phyloP scores from a whole-genome alignment of 306 rosid species.

The Rosa multiflora region DNA sequence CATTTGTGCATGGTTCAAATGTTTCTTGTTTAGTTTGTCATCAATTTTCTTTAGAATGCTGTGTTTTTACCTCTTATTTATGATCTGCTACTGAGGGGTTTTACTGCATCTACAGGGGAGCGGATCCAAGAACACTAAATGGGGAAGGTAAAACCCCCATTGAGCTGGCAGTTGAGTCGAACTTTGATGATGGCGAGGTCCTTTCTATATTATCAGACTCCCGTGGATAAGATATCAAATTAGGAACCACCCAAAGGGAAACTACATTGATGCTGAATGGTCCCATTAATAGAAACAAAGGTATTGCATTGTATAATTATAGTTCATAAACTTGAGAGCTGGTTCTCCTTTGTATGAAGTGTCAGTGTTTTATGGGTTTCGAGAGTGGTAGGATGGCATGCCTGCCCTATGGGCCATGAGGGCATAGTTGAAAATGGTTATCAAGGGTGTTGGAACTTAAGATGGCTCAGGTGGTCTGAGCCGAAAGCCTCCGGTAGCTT shows the following conservation, averaged over 20 bases:
- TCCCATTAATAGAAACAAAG: constrained; percentile 30
- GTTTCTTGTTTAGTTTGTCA: constrained; percentile 1
- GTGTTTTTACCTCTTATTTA: not conserved
- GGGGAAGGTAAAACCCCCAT: constrained; percentile 84
- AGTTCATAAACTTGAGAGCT: constrained; percentile 50
- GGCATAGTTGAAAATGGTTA: constrained; percentile 41
- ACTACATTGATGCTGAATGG: constrained; percentile 35
- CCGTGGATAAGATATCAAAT: constrained; percentile 51
- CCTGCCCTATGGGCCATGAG: constrained; percentile 50
- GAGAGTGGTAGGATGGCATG: constrained; percentile 70
- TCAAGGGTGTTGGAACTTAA: constrained; percentile 49
- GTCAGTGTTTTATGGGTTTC: constrained; percentile 45
- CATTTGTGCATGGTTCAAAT: not conserved
- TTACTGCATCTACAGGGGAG: constrained; percentile 66
- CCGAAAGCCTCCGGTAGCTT: constrained; percentile 37
- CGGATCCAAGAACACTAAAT: constrained; percentile 77
- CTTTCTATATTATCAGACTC: constrained; percentile 59
- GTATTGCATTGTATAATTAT: constrained; percentile 67
- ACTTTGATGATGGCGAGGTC: constrained; percentile 60
- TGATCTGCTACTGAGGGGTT: constrained; percentile 23
- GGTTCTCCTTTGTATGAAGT: constrained; percentile 43
- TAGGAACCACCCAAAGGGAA: constrained; percentile 24
- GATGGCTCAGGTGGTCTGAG: constrained; percentile 56
- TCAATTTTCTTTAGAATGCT: not conserved
- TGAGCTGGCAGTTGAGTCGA: constrained; percentile 67